Percentiles rank a stretch among this genome's conserved stretches.
Conservation (phyloP, 2,329 filamentous ascomycete genomes). For the Thelonectria olida region DNA sequence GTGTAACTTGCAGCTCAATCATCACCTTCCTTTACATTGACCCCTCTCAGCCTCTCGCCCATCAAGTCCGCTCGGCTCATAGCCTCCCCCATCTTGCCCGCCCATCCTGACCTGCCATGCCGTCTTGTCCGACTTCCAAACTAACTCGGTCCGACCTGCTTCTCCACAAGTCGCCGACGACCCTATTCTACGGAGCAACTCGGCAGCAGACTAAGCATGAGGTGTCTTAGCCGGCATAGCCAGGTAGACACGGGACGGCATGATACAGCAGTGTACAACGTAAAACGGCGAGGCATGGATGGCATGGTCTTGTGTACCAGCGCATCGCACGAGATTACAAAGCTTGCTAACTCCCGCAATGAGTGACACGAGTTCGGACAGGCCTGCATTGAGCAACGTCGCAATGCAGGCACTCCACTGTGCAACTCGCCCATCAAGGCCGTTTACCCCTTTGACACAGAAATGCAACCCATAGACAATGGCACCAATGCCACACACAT, state of each 20-base stretch:
- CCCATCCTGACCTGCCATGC: constrained; percentile 16
- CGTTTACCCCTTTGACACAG: constrained; percentile 20
- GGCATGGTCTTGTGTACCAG: constrained; percentile 18
- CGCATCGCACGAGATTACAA: not conserved
- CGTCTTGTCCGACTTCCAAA: constrained; percentile 21
- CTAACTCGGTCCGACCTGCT: constrained; percentile 20
- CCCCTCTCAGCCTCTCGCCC: not conserved
- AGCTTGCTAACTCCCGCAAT: constrained; percentile 28
- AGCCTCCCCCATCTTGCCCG: constrained; percentile 18
- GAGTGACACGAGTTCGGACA: constrained; percentile 31
- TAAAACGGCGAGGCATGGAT: constrained; percentile 18
- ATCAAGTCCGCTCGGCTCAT: not conserved
- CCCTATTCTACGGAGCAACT: constrained; percentile 25
- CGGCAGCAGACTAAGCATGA: too few relatives aligned
- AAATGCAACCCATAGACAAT: not conserved
- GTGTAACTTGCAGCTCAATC: not conserved
- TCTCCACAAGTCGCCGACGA: constrained; percentile 27
- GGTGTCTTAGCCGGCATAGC: too few relatives aligned
- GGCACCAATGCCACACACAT: not conserved
- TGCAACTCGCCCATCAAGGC: constrained; percentile 28
- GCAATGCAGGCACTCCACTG: constrained; percentile 28
- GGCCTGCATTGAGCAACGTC: constrained; percentile 30
- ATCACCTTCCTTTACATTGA: not conserved
- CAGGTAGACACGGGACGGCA: constrained; percentile 12
- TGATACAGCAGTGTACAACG: constrained; percentile 34